Evolutionary conservation across 139 green algal genomes (phyloP), one percentile per base, ranked within the genome.

Genomic region (Chlamydomonas sp.): DNA sequence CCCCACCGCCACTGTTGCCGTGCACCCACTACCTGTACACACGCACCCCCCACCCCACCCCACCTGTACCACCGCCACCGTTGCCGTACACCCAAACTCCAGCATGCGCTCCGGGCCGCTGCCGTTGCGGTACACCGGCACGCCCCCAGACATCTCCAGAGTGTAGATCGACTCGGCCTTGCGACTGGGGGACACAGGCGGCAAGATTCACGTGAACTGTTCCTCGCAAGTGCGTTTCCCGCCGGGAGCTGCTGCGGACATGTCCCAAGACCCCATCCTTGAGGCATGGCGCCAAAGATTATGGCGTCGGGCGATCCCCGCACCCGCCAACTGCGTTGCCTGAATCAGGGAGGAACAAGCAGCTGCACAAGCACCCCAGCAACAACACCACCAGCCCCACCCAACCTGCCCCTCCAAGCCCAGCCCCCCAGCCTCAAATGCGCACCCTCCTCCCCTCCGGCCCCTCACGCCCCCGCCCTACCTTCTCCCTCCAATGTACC

Each of bases 11-110:
- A n/a, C n/a, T n/a, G n/a, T n/a, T n/a, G n/a, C n/a, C n/a, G n/a
- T n/a, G n/a, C n/a, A n/a, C n/a, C n/a, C n/a, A n/a, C n/a, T n/a
- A 49, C 31, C 31, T 49, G 31, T 49, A 49, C 31, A 49, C 31
- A 49, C 31, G 31, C 31, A 49, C 31, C 31, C 31, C 31, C 31
- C 31, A 49, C 31, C 31, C 31, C 31, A 49, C 31, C 31, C 4
- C 15, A 90, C 92, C 83, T 97, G 93, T 61, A 96, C 76, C 17
- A 96, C 67, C 9, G 90, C 95, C 58, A 90, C 78, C 0, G 93
- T 97, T 86, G 90, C 93, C 4, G 94, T 96, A 62, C 89, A 94
- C 69, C 95, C 95, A 77, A 92, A 96, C 89, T 97, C 95, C 57
- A 97, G 80, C 76, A 92, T 74, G 78, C 89, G 89, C 86, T 92